Base-by-base conservation (phyloP, 2,329 filamentous ascomycete genomes). In the Gnomoniopsis sp. region DNA sequence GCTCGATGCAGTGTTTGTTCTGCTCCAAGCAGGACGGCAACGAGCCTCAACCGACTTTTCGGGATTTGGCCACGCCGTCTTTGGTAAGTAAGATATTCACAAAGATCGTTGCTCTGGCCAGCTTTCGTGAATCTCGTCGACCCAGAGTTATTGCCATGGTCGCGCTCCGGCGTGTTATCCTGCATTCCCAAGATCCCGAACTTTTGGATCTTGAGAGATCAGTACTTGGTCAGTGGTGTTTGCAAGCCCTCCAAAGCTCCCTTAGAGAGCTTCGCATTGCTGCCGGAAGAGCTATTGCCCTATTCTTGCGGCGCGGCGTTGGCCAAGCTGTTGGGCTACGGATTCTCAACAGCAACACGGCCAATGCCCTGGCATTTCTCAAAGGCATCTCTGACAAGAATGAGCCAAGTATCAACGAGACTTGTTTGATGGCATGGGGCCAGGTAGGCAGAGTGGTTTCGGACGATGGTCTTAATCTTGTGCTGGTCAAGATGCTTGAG, bases 391-490 rank as follows among this genome's bases (percentile, higher is more conserved):
- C 89, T 1, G 87, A 90, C 49, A 87, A 87, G 58, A 83, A 86
- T 55, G 78, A 85, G 8, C 73, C 86, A 6, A 80, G 86, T 60
- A 75, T 93, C 48, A 88, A 92, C 53, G 93, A 98, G 72, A 93
- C 91, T 19, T 88, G 90, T 63, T 88, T 98, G 58, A 78, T 95
- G 73, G 89, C 90, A 15, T 92, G 93, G 84, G 89, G 89, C n/a
- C 88, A 91, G 68, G 79, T 96, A 51, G 93, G 91, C 61, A 81
- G 84, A 82, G 81, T 88, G 11, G 88, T 90, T 48, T 83, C 85
- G 17, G 90, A 95, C 62, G 86, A 93, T 63, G 91, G 96, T 69
- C 83, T 96, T 57, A 95, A 95, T 65, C 83, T 97, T 54, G 88
- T 95, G 22, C 77, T 99, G 33, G 81, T 96, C 57, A 87, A 90